Percentiles rank a stretch among this genome's conserved stretches.
These are phyloP conservation scores for Spizellomyces sp. DNA, from an alignment of 192 early-diverging fungal genomes.

Conservation along the genomic window DNA sequence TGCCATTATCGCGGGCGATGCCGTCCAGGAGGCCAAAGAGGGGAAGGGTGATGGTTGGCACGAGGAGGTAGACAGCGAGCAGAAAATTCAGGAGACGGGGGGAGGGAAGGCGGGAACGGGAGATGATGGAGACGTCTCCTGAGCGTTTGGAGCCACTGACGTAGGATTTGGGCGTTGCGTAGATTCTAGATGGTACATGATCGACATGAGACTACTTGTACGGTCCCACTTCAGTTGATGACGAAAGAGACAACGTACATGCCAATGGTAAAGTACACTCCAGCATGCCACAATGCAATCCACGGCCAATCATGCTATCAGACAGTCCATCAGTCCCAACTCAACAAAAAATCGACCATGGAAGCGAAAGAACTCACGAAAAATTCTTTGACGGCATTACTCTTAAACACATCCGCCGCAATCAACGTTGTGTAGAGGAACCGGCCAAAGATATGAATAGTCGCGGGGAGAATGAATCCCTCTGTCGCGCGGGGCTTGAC, in stretches of 20 bases:
- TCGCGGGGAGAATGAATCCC: conserved; percentile 2
- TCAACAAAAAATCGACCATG: neutral
- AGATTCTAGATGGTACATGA: neutral
- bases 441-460: neutral
- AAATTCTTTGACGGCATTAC: neutral
- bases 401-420: neutral
- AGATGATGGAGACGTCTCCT: neutral
- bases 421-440: neutral
- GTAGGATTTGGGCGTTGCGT: conserved; percentile 6
- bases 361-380: conserved; percentile 1
- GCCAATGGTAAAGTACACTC: conserved; percentile 1
- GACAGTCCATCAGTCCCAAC: neutral
- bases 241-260: neutral
- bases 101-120: conserved; percentile 3
- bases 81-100: neutral
- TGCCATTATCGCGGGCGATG: neutral
- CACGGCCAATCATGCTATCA: conserved; percentile 1
- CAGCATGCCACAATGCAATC: neutral
- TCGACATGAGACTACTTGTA: too few species aligned
- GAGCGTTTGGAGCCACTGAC: neutral
- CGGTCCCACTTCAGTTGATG: too few species aligned
- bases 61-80: neutral
- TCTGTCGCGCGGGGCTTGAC: conserved; percentile 4
- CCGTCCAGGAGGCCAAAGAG: conserved; percentile 2
- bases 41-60: conserved; percentile 10